These are phyloP conservation scores for Remersonia thermophila DNA, from an alignment of 2,329 filamentous ascomycete species.

Conservation along the genomic window DNA sequence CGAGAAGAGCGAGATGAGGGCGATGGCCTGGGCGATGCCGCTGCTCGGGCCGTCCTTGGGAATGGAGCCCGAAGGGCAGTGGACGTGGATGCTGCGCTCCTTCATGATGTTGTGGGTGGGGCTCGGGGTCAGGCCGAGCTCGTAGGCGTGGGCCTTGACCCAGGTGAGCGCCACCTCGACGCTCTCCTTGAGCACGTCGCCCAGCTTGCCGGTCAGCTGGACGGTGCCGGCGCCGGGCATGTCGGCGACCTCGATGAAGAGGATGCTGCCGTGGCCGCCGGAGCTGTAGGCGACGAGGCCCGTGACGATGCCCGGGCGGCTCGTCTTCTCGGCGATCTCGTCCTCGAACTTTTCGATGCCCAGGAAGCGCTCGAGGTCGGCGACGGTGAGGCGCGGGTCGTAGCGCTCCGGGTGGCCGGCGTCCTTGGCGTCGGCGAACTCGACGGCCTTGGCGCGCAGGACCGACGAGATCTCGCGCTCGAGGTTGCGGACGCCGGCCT, in stretches of 20 bases:
- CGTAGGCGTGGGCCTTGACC: conserved; percentile 93
- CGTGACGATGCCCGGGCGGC: conserved; percentile 83
- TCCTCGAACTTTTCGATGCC: conserved; percentile 91
- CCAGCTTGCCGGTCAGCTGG: conserved; percentile 90
- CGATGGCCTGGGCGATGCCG: conserved; percentile 87
- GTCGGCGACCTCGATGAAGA: conserved; percentile 96
- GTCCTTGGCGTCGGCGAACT: conserved; percentile 85
- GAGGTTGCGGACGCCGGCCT: conserved; percentile 89
- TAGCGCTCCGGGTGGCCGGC: conserved; percentile 55
- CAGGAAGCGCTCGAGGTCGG: conserved; percentile 80
- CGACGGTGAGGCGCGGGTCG: conserved; percentile 57
- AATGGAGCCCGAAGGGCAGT: conserved; percentile 88
- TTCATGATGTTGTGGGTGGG: conserved; percentile 91
- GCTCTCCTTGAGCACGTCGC: conserved; percentile 91
- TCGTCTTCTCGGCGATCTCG: conserved; percentile 79
- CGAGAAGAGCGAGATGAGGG: conserved; percentile 79
- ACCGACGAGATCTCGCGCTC: conserved; percentile 93
- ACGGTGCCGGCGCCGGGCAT: conserved; percentile 91
- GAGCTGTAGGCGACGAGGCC: conserved; percentile 90
- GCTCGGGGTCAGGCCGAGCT: conserved; percentile 70
- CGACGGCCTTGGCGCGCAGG: conserved; percentile 87
- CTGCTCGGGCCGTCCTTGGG: conserved; percentile 85
- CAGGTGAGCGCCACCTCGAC: conserved; percentile 93
- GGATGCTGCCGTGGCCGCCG: conserved; percentile 85
- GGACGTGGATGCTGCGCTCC: conserved; percentile 83